Evolutionary conservation across 139 green algal genomes (phyloP).

Genomic region (Chlorella sp.): DNA sequence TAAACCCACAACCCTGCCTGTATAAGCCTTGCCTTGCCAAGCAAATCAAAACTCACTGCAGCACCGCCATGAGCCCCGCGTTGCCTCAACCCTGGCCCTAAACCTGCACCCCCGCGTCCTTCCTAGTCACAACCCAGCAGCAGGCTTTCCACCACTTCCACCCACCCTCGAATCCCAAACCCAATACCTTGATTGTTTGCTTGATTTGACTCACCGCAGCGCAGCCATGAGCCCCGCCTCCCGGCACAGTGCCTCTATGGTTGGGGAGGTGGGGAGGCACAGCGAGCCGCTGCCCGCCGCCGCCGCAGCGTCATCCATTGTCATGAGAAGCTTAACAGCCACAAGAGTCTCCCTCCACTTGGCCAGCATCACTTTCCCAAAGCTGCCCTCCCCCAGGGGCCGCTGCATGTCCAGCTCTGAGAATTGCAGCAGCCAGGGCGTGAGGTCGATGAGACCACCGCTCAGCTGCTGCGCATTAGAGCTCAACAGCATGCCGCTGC

Average conservation of each 20-base stretch:
- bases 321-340: conserved; percentile 6
- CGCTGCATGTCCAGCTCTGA: not conserved
- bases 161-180: too few species aligned
- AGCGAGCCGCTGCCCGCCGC: not conserved
- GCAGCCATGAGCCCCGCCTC: conserved; percentile 55
- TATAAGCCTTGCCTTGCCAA: too few species aligned
- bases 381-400: conserved; percentile 17
- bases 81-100: too few species aligned
- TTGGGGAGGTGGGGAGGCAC: not conserved
- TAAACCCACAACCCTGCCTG: too few species aligned
- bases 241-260: not conserved
- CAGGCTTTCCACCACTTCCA: too few species aligned
- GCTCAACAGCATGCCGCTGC: not conserved
- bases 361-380: conserved; percentile 1
- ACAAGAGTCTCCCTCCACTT: conserved; percentile 21
- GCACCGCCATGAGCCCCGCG: too few species aligned
- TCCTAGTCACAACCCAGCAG: too few species aligned
- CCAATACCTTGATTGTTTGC: too few species aligned
- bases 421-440: conserved; percentile 4
- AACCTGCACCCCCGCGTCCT: too few species aligned
- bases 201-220: conserved; percentile 26
- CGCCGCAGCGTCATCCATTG: not conserved
- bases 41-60: too few species aligned
- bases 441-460: not conserved
- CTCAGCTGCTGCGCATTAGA: not conserved